Conservation (phyloP, 371 early-diverging fungal species). For the Cladochytrium tenue region DNA sequence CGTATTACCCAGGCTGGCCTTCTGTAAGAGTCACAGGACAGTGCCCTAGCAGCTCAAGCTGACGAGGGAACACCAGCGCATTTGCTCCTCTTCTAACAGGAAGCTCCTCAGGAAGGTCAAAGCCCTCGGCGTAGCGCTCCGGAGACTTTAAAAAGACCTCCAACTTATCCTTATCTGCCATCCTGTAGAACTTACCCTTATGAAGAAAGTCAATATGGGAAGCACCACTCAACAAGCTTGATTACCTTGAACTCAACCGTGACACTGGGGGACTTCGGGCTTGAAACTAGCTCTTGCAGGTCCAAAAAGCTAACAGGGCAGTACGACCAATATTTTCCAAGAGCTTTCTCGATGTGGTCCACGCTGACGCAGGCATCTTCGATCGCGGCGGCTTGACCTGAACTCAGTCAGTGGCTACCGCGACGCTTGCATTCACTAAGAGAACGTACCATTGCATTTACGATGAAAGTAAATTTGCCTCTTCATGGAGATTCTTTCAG, state of each 20-base stretch:
- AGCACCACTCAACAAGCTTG: not conserved
- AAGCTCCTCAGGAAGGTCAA: constrained; percentile 36
- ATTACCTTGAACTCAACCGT: constrained; percentile 48
- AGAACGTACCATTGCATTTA: constrained; percentile 26
- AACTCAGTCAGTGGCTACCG: too few relatives aligned
- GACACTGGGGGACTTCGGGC: constrained; percentile 23
- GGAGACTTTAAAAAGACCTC: constrained; percentile 41
- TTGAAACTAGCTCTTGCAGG: constrained; percentile 32
- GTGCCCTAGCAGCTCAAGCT: constrained; percentile 52
- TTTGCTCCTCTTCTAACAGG: constrained; percentile 25
- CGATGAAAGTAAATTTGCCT: constrained; percentile 42
- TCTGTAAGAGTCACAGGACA: constrained; percentile 50
- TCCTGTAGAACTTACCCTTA: constrained; percentile 39
- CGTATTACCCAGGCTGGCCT: constrained; percentile 37
- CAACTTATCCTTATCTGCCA: constrained; percentile 29
- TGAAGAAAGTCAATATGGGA: not conserved
- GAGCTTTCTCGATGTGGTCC: constrained; percentile 17
- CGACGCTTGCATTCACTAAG: too few relatives aligned
- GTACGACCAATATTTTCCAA: constrained; percentile 41
- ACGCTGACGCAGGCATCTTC: constrained; percentile 33
- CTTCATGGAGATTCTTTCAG: constrained; percentile 25
- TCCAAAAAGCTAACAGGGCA: constrained; percentile 47
- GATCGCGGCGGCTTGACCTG: constrained; percentile 46
- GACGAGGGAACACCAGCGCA: constrained; percentile 47
- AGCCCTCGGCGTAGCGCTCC: constrained; percentile 29